A percentile compares a stretch with the other conserved stretches of the same genome.
phyloP scores from a whole-genome alignment of 2,329 filamentous ascomycete genomes.

The Zarea fungicola region DNA sequence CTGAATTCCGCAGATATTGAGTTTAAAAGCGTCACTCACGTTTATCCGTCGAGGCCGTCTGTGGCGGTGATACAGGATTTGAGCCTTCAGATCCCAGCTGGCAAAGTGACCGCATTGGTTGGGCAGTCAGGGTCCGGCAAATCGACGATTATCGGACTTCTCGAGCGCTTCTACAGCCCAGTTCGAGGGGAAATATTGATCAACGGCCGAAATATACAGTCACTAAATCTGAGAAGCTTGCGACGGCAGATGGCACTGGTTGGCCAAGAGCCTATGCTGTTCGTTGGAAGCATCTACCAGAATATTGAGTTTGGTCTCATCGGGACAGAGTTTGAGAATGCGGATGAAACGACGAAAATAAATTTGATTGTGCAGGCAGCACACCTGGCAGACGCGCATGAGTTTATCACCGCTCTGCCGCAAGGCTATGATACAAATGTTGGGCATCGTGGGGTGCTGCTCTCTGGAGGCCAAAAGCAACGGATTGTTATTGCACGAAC shows the following conservation, averaged over 20 bases:
- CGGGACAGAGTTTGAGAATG: conserved; percentile 21
- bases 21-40: conserved; percentile 32
- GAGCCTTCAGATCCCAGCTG: conserved; percentile 47
- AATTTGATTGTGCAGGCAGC: too few species aligned
- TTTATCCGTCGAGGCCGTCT: conserved; percentile 39
- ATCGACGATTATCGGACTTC: conserved; percentile 60
- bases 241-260: conserved; percentile 52
- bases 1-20: too few species aligned
- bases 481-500: conserved; percentile 57
- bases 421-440: conserved; percentile 29
- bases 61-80: conserved; percentile 53
- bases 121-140: conserved; percentile 65
- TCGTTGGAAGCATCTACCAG: conserved; percentile 51
- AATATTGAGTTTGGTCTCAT: conserved; percentile 44
- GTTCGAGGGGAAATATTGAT: conserved; percentile 33
- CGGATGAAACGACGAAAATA: too few species aligned
- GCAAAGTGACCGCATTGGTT: conserved; percentile 64
- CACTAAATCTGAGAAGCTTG: conserved; percentile 54
- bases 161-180: conserved; percentile 61
- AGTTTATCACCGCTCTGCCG: conserved; percentile 5
- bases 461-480: conserved; percentile 55
- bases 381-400: background rate
- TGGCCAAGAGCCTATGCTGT: conserved; percentile 57
- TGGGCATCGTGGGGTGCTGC: conserved; percentile 47
- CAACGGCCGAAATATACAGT: conserved; percentile 39